Base-by-base conservation (phyloP, 2,329 filamentous ascomycete genomes). In the Ophiobolus disseminans region DNA sequence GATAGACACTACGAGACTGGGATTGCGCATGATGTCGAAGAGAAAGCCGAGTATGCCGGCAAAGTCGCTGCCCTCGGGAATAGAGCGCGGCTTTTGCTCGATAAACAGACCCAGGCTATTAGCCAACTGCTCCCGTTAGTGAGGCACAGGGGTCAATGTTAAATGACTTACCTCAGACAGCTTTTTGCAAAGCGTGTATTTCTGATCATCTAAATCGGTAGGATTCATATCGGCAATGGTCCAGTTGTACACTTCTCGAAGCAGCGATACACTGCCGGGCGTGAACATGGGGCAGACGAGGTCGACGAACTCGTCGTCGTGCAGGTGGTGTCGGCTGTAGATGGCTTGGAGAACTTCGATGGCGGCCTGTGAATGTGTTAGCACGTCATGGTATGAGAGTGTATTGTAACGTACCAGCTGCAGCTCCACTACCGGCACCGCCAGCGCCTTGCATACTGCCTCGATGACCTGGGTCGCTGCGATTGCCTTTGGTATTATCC, bases 151-250 rank as follows among this genome's bases (percentile, higher is more conserved):
- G 43, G 53, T 30, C 43, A 40, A 23, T 28, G 23, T 25, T 28
- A 39, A 7, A 42, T 13, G 14, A 34, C 76, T 58, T 80, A 91
- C 89, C 83, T 99, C 94, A 1, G 92, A 91, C 37, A 97, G 84
- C 73, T 96, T 97, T 77, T 97, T 97, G 31, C 90, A 86, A 60
- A 97, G 86, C 45, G 90, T 86, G 70, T 99, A 97, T 69, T 91
- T 95, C 65, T 91, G 87, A 65, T 96, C 91, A 58, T 97, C 90
- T 49, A 96, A 85, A 61, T 96, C 88, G 50, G 90, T 84, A 3
- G 90, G 82, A 56, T 92, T 86, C 50, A 90, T 83, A 56, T 91
- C 88, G 34, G 93, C 86, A 9, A 85, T 75, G 4, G 90, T 90
- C 89, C 90, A 94, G 53, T 88, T 84, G 63, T 90, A 91, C 10